phyloP scores from a whole-genome alignment of 371 early-diverging fungal species.

The Apophysomyces sp. region DNA sequence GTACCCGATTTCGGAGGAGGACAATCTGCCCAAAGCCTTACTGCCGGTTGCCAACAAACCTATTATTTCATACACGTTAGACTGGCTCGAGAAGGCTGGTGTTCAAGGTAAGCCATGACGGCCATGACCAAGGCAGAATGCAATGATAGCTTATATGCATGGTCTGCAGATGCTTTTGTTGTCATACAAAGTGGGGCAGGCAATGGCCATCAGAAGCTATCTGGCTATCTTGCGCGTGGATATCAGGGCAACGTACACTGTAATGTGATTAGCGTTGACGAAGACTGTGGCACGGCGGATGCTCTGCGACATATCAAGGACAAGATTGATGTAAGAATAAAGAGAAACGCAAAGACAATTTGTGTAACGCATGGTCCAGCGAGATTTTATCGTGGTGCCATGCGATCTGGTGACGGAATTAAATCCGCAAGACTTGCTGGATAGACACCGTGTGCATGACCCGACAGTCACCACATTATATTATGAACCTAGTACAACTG shows the following conservation, averaged over 20 bases:
- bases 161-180: conserved; percentile 74
- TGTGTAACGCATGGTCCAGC: conserved; percentile 35
- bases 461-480: conserved; percentile 81
- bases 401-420: conserved; percentile 88
- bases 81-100: conserved; percentile 90
- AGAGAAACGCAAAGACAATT: background rate
- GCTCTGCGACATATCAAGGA: conserved; percentile 78
- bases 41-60: conserved; percentile 93
- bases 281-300: conserved; percentile 83
- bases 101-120: conserved; percentile 66
- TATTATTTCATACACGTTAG: conserved; percentile 85
- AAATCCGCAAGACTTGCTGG: conserved; percentile 78
- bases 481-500: conserved; percentile 68
- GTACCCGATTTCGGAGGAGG: conserved; percentile 81
- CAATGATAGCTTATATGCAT: background rate
- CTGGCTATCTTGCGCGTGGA: conserved; percentile 69
- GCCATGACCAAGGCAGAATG: background rate
- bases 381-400: conserved; percentile 87
- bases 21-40: conserved; percentile 85
- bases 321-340: conserved; percentile 66
- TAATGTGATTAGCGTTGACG: conserved; percentile 65
- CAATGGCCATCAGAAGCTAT: conserved; percentile 51
- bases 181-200: conserved; percentile 51
- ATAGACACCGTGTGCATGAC: conserved; percentile 73
- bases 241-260: conserved; percentile 67